phyloP scores from a whole-genome alignment of 139 green algal genomes.

The Eudorina sp. region DNA sequence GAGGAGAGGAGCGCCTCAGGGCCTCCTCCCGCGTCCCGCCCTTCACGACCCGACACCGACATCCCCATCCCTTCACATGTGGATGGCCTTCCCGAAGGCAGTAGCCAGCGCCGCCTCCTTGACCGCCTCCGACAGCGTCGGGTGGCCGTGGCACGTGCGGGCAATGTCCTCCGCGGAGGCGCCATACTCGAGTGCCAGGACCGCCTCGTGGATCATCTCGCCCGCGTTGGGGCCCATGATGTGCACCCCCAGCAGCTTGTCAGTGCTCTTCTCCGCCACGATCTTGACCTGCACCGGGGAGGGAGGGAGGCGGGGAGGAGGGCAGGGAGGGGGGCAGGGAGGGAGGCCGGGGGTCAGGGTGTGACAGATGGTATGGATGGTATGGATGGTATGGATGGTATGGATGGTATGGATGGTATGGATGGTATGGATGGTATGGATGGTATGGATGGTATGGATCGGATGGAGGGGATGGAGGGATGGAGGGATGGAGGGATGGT shows the following conservation, averaged over 20 bases:
- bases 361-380: too few species aligned
- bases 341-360: too few species aligned
- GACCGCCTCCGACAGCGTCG: conserved; percentile 95
- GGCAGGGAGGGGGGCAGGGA: not conserved
- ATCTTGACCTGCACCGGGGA: conserved; percentile 89
- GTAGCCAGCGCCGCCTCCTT: conserved; percentile 97
- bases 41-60: too few species aligned
- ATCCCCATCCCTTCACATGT: conserved; percentile 76
- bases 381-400: too few species aligned
- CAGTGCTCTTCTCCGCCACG: conserved; percentile 87
- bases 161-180: conserved; percentile 90
- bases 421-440: too few species aligned
- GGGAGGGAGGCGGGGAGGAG: not conserved
- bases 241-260: conserved; percentile 97
- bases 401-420: too few species aligned
- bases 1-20: too few species aligned
- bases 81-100: conserved; percentile 91
- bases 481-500: too few species aligned
- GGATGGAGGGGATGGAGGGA: too few species aligned
- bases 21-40: too few species aligned
- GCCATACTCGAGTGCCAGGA: conserved; percentile 94
- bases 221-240: conserved; percentile 97
- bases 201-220: conserved; percentile 91
- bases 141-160: conserved; percentile 97
- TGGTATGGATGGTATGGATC: too few species aligned